Conservation (phyloP, 2,329 filamentous ascomycete genomes). For the Bretziella fagacearum region DNA sequence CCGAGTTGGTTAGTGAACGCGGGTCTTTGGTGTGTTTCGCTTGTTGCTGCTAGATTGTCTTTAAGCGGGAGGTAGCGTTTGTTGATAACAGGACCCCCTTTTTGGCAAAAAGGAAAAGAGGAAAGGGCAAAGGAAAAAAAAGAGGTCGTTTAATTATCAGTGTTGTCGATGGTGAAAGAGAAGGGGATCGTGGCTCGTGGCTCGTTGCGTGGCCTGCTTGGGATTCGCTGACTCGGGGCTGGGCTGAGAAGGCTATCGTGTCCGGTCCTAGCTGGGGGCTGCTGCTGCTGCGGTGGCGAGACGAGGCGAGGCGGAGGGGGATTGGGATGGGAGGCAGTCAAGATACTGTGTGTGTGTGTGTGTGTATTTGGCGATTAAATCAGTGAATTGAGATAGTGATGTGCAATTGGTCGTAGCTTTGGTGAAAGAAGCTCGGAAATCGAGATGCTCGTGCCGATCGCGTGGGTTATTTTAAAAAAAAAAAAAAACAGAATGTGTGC, state of each 20-base stretch:
- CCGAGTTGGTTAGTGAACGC: neutral
- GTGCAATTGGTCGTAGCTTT: neutral
- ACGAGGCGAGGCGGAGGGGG: too few relatives aligned
- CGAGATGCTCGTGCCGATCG: neutral
- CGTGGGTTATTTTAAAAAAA: neutral
- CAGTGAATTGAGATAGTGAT: neutral
- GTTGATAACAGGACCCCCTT: neutral
- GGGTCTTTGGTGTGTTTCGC: neutral
- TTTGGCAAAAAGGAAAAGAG: too few relatives aligned
- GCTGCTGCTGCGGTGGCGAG: too few relatives aligned
- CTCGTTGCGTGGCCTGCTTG: neutral
- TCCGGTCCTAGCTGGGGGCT: neutral
- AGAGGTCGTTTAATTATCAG: too few relatives aligned
- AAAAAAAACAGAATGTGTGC: neutral
- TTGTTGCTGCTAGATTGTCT: neutral
- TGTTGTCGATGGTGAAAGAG: too few relatives aligned
- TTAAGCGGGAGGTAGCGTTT: neutral
- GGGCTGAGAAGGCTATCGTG: neutral
- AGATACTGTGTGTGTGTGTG: too few relatives aligned
- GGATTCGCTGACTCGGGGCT: neutral
- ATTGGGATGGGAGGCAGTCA: too few relatives aligned
- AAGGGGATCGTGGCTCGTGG: neutral
- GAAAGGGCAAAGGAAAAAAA: too few relatives aligned
- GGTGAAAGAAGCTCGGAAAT: neutral
- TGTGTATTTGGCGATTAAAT: too few relatives aligned